Conservation (phyloP, 2,329 filamentous ascomycete species). For the Pseudogymnoascus sp. region DNA sequence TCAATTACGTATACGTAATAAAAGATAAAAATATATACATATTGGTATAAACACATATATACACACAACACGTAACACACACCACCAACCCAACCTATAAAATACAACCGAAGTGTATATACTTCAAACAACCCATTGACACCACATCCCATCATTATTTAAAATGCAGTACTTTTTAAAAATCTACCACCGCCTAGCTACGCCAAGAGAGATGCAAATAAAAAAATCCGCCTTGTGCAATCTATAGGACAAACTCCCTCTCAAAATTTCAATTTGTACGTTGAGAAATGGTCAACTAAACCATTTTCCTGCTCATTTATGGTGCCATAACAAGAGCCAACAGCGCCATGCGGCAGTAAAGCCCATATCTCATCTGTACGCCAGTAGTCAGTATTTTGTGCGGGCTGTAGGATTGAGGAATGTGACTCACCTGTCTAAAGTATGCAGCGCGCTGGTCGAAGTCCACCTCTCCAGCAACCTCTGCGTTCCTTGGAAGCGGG, state of each 20-base stretch:
- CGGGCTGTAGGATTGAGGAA: neutral
- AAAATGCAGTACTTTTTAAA: constrained; percentile 6
- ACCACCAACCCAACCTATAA: constrained; percentile 4
- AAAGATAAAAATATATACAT: neutral
- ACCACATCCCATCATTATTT: constrained; percentile 7
- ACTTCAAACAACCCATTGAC: constrained; percentile 4
- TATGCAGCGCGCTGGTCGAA: constrained; percentile 95
- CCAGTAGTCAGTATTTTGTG: constrained; percentile 12
- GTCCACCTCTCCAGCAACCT: constrained; percentile 93
- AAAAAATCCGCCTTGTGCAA: constrained; percentile 2
- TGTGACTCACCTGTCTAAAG: constrained; percentile 85
- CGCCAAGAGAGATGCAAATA: constrained; percentile 5
- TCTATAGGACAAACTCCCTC: neutral
- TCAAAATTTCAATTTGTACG: neutral
- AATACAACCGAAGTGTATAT: constrained; percentile 5
- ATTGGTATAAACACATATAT: constrained; percentile 4
- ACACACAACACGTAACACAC: constrained; percentile 7
- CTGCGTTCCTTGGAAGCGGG: constrained; percentile 84
- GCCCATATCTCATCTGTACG: constrained; percentile 83
- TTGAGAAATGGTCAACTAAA: constrained; percentile 2
- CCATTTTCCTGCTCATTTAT: neutral
- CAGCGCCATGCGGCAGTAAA: constrained; percentile 97
- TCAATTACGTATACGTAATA: neutral
- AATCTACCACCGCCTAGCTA: constrained; percentile 6
- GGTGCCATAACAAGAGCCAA: constrained; percentile 79